A percentile compares a stretch with the other conserved stretches of the same genome.
Evolutionary conservation across 2,329 filamentous ascomycete genomes (phyloP).

Genomic region (Bipolaris zeicola): DNA sequence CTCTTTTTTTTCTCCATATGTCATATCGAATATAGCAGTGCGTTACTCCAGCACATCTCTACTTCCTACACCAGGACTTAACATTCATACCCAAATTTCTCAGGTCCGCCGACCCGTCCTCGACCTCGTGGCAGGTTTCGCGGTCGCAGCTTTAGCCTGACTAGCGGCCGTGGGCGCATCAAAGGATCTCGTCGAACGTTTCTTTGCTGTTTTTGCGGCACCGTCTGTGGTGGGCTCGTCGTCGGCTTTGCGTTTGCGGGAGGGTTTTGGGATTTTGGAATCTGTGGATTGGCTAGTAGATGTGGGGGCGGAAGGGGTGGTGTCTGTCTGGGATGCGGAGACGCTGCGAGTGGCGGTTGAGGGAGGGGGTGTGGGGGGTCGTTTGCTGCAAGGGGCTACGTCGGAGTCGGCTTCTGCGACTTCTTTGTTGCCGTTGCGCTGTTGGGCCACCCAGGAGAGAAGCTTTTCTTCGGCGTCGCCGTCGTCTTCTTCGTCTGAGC

Average conservation of each 20-base stretch:
- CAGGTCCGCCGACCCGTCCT: neutral
- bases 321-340: slow-evolving; percentile 1
- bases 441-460: slow-evolving; percentile 41
- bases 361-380: slow-evolving; percentile 27
- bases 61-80: too few relatives aligned
- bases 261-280: slow-evolving; percentile 15
- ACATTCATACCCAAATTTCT: neutral
- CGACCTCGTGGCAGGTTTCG: slow-evolving; percentile 20
- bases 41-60: too few relatives aligned
- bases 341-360: slow-evolving; percentile 29
- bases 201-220: slow-evolving; percentile 30
- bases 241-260: slow-evolving; percentile 44
- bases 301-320: slow-evolving; percentile 12
- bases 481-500: slow-evolving; percentile 40
- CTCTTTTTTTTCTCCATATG: neutral
- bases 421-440: slow-evolving; percentile 24
- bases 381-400: slow-evolving; percentile 17
- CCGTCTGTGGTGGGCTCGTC: slow-evolving; percentile 21
- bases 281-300: neutral
- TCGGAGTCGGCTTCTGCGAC: slow-evolving; percentile 18
- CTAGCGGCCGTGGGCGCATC: slow-evolving; percentile 47
- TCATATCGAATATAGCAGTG: too few relatives aligned
- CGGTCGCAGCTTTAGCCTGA: slow-evolving; percentile 31
- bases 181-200: slow-evolving; percentile 39
- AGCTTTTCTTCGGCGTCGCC: slow-evolving; percentile 37